These are phyloP conservation scores for Leccinum longicurvipes DNA, from an alignment of 768 basidiomycete species.

Conservation along the genomic window DNA sequence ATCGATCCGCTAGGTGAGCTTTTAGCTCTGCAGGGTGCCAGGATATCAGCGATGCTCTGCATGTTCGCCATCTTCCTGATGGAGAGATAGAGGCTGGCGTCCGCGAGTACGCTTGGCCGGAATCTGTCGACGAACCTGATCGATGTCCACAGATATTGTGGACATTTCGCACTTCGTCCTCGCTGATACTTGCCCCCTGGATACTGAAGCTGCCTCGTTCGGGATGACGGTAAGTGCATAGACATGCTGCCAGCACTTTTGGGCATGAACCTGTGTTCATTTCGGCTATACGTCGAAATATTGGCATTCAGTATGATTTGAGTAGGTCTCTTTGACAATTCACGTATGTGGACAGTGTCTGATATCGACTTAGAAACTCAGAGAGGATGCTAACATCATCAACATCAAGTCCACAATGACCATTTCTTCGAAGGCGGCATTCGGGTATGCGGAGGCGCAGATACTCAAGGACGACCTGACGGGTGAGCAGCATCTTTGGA, in stretches of 20 bases:
- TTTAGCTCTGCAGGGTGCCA: slow-evolving; percentile 65
- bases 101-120: slow-evolving; percentile 57
- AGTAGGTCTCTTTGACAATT: slow-evolving; percentile 45
- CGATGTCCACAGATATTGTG: slow-evolving; percentile 72
- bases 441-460: slow-evolving; percentile 96
- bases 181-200: slow-evolving; percentile 93
- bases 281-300: slow-evolving; percentile 89
- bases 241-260: slow-evolving; percentile 95
- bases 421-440: slow-evolving; percentile 92
- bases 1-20: slow-evolving; percentile 89
- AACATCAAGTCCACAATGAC: slow-evolving; percentile 88
- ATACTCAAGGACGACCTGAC: slow-evolving; percentile 88
- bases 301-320: slow-evolving; percentile 95
- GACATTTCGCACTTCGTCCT: slow-evolving; percentile 97
- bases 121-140: background rate
- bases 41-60: slow-evolving; percentile 96
- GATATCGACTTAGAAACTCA: slow-evolving; percentile 65
- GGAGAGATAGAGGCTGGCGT: slow-evolving; percentile 97
- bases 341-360: background rate
- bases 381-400: slow-evolving; percentile 83
- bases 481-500: slow-evolving; percentile 45
- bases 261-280: slow-evolving; percentile 92
- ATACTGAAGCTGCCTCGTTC: slow-evolving; percentile 91
- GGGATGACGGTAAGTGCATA: slow-evolving; percentile 98
- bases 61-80: slow-evolving; percentile 81